Base-by-base conservation (phyloP, 176 grass and related monocot genomes). In the Leersia perrieri region DNA sequence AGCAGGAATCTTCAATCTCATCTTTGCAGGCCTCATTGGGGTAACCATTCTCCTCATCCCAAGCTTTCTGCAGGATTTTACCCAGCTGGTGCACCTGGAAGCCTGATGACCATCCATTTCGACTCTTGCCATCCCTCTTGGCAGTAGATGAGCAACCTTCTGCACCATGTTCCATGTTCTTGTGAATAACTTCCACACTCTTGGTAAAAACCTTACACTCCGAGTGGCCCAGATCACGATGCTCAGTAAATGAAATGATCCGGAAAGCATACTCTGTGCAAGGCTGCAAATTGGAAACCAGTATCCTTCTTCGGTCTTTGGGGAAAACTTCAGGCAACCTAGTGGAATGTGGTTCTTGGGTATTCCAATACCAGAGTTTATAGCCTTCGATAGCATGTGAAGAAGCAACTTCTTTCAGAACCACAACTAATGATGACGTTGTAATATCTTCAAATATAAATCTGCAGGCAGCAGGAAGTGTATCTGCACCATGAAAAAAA, bases 301-400 rank as follows among this genome's bases (percentile, higher is more conserved):
- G 58, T 82, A 99, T 91, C 85, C 88, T 95, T 90, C 87, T 80
- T 94, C 96, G 87, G 78, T 83, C 82, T 82, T 94, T 90, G 41
- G 94, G 90, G 73, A 91, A 89, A 90, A 93, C 40, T 80, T 87
- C 76, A 87, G 85, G 87, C 75, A 86, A 74, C 73, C 84, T 60
- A 74, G 74, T 68, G 25, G 44, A 90, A 66, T 80, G 77, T 1
- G 26, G 72, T 64, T 95, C 97, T 88, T 89, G 87, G 69, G 68
- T 90, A 71, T 93, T 93, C 90, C 93, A 95, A 33, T 93, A 91
- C 97, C 97, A 99, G 69, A 99, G 86, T 65, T 99, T 99, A 69
- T 99, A 99, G 44, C 93, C 97, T 70, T 90, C 88, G 55, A 99
- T 84, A 68, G 73, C 61, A 86, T 86, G 72, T 3, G 85, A 86